These are phyloP conservation scores for Psidium guajava DNA, from an alignment of 345 rosid species.

Conservation along the genomic window DNA sequence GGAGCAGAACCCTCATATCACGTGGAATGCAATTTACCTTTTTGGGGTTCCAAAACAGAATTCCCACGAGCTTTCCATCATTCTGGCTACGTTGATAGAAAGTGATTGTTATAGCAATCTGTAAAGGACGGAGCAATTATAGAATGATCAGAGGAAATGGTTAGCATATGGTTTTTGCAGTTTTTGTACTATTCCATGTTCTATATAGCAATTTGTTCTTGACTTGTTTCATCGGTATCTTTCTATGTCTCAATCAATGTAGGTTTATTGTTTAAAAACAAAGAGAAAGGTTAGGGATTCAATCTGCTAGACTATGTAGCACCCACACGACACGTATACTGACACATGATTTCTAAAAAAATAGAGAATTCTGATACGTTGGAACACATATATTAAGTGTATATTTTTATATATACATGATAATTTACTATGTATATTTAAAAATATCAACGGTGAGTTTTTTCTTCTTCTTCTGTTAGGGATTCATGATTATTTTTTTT, in stretches of 20 bases:
- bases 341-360: too few relatives aligned
- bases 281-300: not conserved
- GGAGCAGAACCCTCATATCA: not conserved
- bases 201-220: not conserved
- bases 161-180: not conserved
- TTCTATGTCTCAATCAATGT: not conserved
- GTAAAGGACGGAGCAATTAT: not conserved
- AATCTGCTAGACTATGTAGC: not conserved
- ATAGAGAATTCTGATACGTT: too few relatives aligned
- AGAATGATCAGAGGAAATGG: not conserved
- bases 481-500: too few relatives aligned
- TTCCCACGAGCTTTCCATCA: not conserved
- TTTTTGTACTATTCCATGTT: not conserved
- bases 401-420: too few relatives aligned
- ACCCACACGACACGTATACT: too few relatives aligned
- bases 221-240: not conserved
- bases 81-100: not conserved
- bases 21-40: not conserved
- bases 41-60: not conserved
- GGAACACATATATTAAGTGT: too few relatives aligned
- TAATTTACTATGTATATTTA: too few relatives aligned
- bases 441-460: too few relatives aligned
- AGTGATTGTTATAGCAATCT: not conserved
- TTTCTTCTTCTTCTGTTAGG: too few relatives aligned
- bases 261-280: not conserved